These are phyloP conservation scores for Erigeron philadelphicus DNA, from an alignment of 140 eudicot genomes.

Conservation along the genomic window DNA sequence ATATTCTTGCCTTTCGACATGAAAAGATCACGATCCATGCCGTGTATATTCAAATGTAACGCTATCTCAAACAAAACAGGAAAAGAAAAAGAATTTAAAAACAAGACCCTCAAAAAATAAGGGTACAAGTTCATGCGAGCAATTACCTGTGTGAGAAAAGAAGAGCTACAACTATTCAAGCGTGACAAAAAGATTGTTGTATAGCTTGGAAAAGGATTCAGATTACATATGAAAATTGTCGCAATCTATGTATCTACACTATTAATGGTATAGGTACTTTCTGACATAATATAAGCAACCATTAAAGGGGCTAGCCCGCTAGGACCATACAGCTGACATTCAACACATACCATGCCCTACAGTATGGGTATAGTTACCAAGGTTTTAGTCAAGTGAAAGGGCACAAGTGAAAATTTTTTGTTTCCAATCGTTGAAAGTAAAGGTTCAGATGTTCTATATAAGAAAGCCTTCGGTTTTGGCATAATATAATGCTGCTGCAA, in stretches of 20 bases:
- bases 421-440: background rate
- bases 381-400: constrained; percentile 2
- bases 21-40: too few species aligned
- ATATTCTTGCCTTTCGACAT: too few species aligned
- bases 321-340: constrained; percentile 5
- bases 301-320: constrained; percentile 1
- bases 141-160: background rate
- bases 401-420: constrained; percentile 9
- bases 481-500: constrained; percentile 49
- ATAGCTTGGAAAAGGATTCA: background rate
- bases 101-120: background rate
- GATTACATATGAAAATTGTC: constrained; percentile 8
- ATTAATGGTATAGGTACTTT: background rate
- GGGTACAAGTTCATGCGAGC: background rate
- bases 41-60: too few species aligned
- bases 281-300: constrained; percentile 19
- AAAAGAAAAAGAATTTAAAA: background rate
- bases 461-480: constrained; percentile 37
- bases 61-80: too few species aligned
- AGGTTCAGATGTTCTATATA: constrained; percentile 3
- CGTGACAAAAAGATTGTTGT: background rate
- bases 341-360: background rate
- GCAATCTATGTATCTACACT: constrained; percentile 19
- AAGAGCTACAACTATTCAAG: background rate
- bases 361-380: constrained; percentile 9